phyloP scores from a whole-genome alignment of 2,329 filamentous ascomycete genomes.

The Stagonosporopsis vannaccii region DNA sequence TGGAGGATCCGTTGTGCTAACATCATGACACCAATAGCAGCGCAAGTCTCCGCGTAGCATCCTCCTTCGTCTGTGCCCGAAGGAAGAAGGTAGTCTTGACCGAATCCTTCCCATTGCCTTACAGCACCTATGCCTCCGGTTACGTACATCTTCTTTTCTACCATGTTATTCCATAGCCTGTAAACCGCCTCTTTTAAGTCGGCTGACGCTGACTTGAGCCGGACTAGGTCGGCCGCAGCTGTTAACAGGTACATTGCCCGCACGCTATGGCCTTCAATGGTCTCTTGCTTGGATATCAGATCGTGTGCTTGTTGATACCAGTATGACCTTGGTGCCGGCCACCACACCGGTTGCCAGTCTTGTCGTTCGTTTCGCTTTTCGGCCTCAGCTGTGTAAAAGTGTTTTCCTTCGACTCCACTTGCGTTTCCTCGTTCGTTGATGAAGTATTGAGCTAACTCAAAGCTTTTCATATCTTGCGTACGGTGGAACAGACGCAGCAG shows the following conservation, averaged over 20 bases:
- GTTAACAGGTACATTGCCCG: constrained; percentile 6
- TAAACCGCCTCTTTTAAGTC: constrained; percentile 48
- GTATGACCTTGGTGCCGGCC: constrained; percentile 1
- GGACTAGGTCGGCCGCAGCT: constrained; percentile 2
- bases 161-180: constrained; percentile 67
- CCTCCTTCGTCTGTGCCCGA: constrained; percentile 67
- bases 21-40: constrained; percentile 14
- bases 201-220: background rate
- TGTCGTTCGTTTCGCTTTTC: background rate
- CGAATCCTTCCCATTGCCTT: constrained; percentile 67
- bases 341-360: constrained; percentile 6
- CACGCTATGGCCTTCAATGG: constrained; percentile 4
- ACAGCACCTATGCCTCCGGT: constrained; percentile 67
- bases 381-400: constrained; percentile 2
- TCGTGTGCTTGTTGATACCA: constrained; percentile 7
- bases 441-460: background rate
- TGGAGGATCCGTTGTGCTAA: constrained; percentile 9
- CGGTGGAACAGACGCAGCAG: background rate
- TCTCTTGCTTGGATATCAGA: background rate
- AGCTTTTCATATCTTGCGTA: background rate
- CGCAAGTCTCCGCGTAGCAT: constrained; percentile 69
- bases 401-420: background rate
- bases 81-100: constrained; percentile 63
- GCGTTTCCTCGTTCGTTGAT: background rate
- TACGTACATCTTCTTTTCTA: constrained; percentile 65